Evolutionary conservation across 2,329 filamentous ascomycete genomes (phyloP).

Genomic region (Phyllosticta citribraziliensis): DNA sequence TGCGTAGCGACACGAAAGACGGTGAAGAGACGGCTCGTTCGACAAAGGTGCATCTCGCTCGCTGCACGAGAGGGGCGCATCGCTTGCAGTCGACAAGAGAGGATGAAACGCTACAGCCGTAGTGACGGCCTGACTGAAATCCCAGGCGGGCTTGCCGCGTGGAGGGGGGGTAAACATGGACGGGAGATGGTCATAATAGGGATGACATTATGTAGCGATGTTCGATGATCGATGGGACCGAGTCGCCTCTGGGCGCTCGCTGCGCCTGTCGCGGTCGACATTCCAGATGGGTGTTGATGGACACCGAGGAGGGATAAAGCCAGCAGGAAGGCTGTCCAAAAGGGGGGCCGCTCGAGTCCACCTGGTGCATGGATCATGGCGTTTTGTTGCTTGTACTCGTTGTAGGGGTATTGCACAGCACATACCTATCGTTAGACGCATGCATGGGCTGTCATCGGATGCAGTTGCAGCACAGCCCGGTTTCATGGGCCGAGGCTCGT

Average conservation of each 20-base stretch:
- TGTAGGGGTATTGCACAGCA: not conserved
- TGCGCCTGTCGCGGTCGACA: slow-evolving; percentile 8
- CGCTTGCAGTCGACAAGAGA: slow-evolving; percentile 4
- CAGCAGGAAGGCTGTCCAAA: slow-evolving; percentile 4
- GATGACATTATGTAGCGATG: slow-evolving; percentile 9
- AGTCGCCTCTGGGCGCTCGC: slow-evolving; percentile 1
- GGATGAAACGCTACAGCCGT: slow-evolving; percentile 9
- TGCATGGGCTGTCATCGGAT: slow-evolving; percentile 6
- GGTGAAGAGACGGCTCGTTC: slow-evolving; percentile 8
- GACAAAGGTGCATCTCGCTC: not conserved
- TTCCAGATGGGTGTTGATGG: slow-evolving; percentile 7
- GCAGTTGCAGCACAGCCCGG: slow-evolving; percentile 5
- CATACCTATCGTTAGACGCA: slow-evolving; percentile 6
- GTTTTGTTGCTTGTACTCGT: not conserved
- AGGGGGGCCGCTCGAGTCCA: not conserved
- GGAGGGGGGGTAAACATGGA: slow-evolving; percentile 3
- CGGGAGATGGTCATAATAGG: slow-evolving; percentile 9
- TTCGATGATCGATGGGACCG: slow-evolving; percentile 10
- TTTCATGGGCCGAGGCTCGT: slow-evolving; percentile 8
- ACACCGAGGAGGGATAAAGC: not conserved
- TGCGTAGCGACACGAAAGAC: slow-evolving; percentile 9
- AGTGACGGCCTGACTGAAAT: slow-evolving; percentile 8
- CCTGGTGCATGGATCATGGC: slow-evolving; percentile 1
- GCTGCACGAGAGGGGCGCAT: slow-evolving; percentile 3
- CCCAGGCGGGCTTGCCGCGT: slow-evolving; percentile 7